Evolutionary conservation across 2,329 filamentous ascomycete species (phyloP), one percentile per base, ranked within the genome.

Genomic region (Colletotrichum magnum): DNA sequence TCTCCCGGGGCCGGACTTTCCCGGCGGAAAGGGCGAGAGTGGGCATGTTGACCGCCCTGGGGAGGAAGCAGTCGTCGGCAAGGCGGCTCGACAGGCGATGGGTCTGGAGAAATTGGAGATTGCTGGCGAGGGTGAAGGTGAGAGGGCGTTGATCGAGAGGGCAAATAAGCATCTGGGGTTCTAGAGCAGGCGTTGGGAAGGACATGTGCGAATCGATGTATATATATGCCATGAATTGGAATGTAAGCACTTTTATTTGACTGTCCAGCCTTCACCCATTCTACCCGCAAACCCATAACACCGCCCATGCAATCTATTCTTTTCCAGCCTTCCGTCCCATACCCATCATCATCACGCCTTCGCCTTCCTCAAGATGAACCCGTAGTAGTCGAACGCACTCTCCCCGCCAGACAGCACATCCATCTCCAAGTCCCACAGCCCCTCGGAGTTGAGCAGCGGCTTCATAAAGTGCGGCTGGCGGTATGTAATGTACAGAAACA

Each of bases 1-100:
- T 5, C 88, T 86, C 0, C 91, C 91, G 0, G 88, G 86, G 0
- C 91, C 90, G 36, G 92, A 94, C 73, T 94, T 94, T 76, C 91
- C 91, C 0, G 91, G 91, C 2, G 93, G 93, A 0, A 82, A 86
- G 58, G 93, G 93, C 5, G 93, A 94, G 78, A 81, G 83, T 16
- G 79, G 79, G 21, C 88, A 90, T 70, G 74, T 85, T 39, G 84
- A 79, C 13, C 79, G 87, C 21, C 83, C 85, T 1, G 82, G 80
- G 1, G 80, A 85, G 28, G 77, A 77, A 36, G 71, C 71, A 15
- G 77, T 79, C 68, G 72, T 78, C 3, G 74, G 76, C 24, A 68
- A 68, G 0, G 73, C 76, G 5, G 85, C 83, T 2, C 71, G 81
- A 48, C 79, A 79, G 66, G 81, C 85, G 0, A 82, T 87, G 74